phyloP scores from a whole-genome alignment of 257 asterid genomes.

The Petunia secreta region DNA sequence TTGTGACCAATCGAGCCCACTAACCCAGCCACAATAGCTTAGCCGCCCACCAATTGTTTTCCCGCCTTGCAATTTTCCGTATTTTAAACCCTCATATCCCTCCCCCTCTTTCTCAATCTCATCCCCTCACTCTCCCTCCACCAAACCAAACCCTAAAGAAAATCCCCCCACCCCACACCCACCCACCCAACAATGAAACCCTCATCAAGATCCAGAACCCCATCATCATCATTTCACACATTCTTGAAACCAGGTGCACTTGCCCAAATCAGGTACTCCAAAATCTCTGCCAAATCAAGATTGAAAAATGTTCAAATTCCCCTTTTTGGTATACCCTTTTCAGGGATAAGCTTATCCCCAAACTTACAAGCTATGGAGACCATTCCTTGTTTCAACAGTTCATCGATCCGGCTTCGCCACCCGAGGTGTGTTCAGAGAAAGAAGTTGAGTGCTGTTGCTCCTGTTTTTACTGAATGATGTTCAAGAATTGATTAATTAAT shows the following conservation, averaged over 20 bases:
- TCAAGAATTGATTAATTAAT: background rate
- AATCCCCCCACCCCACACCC: background rate
- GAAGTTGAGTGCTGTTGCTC: slow-evolving; percentile 42
- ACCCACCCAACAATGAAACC: slow-evolving; percentile 25
- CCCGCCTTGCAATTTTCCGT: slow-evolving; percentile 57
- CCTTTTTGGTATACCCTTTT: slow-evolving; percentile 40
- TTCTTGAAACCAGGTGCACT: slow-evolving; percentile 84
- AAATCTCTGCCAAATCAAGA: slow-evolving; percentile 65
- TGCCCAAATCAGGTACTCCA: slow-evolving; percentile 72
- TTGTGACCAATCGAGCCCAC: background rate
- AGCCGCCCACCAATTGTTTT: slow-evolving; percentile 41
- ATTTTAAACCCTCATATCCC: slow-evolving; percentile 47
- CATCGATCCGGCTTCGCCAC: slow-evolving; percentile 40
- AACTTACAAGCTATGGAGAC: slow-evolving; percentile 42
- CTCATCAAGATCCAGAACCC: slow-evolving; percentile 31
- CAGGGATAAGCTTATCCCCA: slow-evolving; percentile 34
- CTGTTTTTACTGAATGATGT: slow-evolving; percentile 32
- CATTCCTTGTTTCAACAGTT: slow-evolving; percentile 56
- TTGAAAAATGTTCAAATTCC: slow-evolving; percentile 40
- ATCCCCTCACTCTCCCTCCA: slow-evolving; percentile 31
- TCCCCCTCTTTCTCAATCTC: background rate
- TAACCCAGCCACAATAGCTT: slow-evolving; percentile 25
- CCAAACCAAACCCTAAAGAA: background rate
- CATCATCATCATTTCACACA: slow-evolving; percentile 47
- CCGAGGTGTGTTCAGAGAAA: slow-evolving; percentile 61